Base-by-base conservation (phyloP, 2,329 filamentous ascomycete genomes). In the Neonectria hederae region DNA sequence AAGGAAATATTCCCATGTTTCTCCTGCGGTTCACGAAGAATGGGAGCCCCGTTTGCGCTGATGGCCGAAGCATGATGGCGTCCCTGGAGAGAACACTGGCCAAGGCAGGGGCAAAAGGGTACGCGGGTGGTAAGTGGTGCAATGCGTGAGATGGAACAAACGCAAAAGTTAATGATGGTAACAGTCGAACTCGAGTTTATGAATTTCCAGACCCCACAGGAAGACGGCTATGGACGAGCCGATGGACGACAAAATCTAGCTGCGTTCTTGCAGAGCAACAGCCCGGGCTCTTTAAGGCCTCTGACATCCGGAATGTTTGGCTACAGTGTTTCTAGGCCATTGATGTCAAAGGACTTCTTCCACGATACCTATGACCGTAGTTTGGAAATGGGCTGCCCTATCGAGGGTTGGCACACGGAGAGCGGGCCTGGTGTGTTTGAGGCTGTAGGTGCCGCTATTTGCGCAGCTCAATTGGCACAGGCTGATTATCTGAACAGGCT, bases 371-470 rank as follows among this genome's bases (percentile, higher is more conserved):
- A 90, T 75, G 85, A 93, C 66, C 83, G 87, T 0, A 92, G 90
- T 76, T 83, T 86, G 65, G 84, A 89, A 70, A 93, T 94, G 79
- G 83, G 86, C 54, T 92, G 91, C 69, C 85, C 88, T 54, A 87
- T 95, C 49, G 92, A 95, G 75, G 90, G 92, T 30, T 95, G 92
- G 92, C 92, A 95, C 78, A 94, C 92, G 1, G 92, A 95, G 78
- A 92, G 89, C 70, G 92, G 92, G 1, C 92, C 92, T 1, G 92
- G 92, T 2, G 62, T 67, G 17, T 69, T 57, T n/a, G 55, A 62
- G 45, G 52, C 40, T 13, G 67, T 68, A 54, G 14, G 67, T 55
- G 8, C 86, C 43, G 7, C 49, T 22, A 30, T 11, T n/a, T n/a
- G 42, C 11, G 5, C 30, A 48, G 26, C 17, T 30, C 49, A 4